A percentile compares a stretch with the other conserved stretches of the same genome.
Conservation (phyloP, 2,329 filamentous ascomycete genomes). For the Paramyrothecium sp. region DNA sequence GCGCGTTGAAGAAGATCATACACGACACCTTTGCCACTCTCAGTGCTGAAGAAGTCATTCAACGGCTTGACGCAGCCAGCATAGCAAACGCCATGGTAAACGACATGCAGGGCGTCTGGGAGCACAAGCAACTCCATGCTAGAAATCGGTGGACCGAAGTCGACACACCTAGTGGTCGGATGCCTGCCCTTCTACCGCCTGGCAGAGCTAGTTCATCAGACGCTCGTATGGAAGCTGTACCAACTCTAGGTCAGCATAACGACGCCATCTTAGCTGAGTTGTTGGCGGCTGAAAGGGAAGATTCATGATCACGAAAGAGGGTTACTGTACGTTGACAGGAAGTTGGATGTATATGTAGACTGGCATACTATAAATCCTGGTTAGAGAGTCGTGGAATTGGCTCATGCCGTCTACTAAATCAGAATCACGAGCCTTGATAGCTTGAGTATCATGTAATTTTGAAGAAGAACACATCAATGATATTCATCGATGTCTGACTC, state of each 20-base stretch:
- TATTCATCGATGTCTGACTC: too few species aligned
- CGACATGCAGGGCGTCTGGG: conserved; percentile 53
- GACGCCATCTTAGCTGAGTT: conserved; percentile 11
- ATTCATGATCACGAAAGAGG: too few species aligned
- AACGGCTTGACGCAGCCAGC: conserved; percentile 41
- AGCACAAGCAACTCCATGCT: conserved; percentile 50
- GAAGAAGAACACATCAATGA: too few species aligned
- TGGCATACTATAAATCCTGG: too few species aligned
- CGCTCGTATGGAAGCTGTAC: conserved; percentile 41
- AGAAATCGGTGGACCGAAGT: conserved; percentile 51
- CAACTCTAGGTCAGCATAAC: conserved; percentile 49
- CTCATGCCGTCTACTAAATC: too few species aligned
- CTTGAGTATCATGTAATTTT: too few species aligned
- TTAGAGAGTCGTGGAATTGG: too few species aligned
- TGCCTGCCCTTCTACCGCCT: conserved; percentile 49
- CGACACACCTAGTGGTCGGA: conserved; percentile 40
- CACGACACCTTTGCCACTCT: conserved; percentile 35
- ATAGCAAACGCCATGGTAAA: conserved; percentile 57
- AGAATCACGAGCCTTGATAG: too few species aligned
- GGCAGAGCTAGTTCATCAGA: conserved; percentile 27
- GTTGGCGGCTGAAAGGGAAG: neutral
- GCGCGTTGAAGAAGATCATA: conserved; percentile 44
- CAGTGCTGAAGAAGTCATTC: conserved; percentile 37
- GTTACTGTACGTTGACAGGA: too few species aligned
- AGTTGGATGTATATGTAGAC: too few species aligned